Percentiles rank a stretch among this genome's conserved stretches.
Conservation (phyloP, 139 green algal genomes). For the Micractinium sp. region DNA sequence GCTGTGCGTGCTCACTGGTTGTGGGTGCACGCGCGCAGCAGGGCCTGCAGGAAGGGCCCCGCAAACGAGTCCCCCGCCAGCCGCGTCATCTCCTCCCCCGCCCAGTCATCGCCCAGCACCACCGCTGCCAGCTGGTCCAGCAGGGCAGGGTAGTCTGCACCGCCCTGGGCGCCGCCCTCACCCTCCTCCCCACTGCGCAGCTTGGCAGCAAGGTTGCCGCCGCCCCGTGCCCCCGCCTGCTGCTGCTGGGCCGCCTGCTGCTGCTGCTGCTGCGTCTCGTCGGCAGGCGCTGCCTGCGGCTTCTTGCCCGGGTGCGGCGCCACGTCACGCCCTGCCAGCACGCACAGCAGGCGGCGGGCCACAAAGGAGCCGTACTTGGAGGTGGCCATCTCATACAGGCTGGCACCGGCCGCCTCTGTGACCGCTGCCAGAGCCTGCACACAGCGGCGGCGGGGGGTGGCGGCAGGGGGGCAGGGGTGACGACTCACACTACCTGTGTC, state of each 20-base stretch:
- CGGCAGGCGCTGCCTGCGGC: background rate
- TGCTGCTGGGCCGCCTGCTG: background rate
- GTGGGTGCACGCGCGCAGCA: conserved; percentile 37
- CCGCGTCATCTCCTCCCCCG: conserved; percentile 38
- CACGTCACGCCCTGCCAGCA: conserved; percentile 65
- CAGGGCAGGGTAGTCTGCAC: conserved; percentile 43
- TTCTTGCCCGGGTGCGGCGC: conserved; percentile 34
- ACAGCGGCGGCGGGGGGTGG: background rate
- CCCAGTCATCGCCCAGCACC: conserved; percentile 53
- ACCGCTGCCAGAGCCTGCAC: conserved; percentile 33
- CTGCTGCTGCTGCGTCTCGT: background rate
- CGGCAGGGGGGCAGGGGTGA: background rate
- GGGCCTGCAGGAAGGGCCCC: conserved; percentile 71
- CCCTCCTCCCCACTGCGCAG: conserved; percentile 2
- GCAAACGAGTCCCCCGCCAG: conserved; percentile 61
- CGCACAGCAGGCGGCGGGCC: conserved; percentile 67
- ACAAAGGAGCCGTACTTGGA: conserved; percentile 71
- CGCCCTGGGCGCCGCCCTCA: background rate
- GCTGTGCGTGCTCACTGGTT: conserved; percentile 34
- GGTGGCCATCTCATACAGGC: conserved; percentile 64
- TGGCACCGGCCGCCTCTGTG: conserved; percentile 32
- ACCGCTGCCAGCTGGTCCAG: conserved; percentile 39
- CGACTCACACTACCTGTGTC: too few species aligned
- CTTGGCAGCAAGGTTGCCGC: conserved; percentile 42
- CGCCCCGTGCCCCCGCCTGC: conserved; percentile 34